Evolutionary conservation across 202 grass and related monocot species (phyloP).

Genomic region (Hordeum pubiflorum): DNA sequence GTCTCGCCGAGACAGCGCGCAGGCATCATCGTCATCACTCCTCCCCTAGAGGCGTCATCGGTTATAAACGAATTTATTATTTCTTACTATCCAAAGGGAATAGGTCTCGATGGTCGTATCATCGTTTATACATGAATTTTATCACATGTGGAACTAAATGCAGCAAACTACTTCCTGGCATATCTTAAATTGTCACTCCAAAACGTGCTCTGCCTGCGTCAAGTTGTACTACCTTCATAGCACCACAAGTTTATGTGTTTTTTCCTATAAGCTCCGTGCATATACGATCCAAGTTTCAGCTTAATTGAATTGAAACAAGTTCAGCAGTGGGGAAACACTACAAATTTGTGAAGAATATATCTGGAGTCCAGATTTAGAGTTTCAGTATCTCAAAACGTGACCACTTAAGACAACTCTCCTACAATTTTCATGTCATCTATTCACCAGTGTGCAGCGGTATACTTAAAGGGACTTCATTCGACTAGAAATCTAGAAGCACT

Average conservation of each 20-base stretch:
- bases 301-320: not conserved
- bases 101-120: not conserved
- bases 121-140: not conserved
- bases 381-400: not conserved
- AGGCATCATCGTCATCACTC: too few relatives aligned
- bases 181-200: not conserved
- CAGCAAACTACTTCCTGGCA: not conserved
- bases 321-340: not conserved
- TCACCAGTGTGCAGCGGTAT: not conserved
- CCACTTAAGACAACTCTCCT: not conserved
- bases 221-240: not conserved
- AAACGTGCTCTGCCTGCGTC: not conserved
- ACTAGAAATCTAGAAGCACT: not conserved
- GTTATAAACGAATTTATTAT: too few relatives aligned
- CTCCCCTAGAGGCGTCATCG: too few relatives aligned
- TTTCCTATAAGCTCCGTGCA: not conserved
- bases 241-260: not conserved
- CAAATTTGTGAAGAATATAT: too few relatives aligned
- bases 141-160: not conserved
- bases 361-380: not conserved
- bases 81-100: not conserved
- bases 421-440: not conserved
- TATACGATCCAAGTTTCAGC: not conserved
- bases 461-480: not conserved
- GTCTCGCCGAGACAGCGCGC: too few relatives aligned